phyloP scores from a whole-genome alignment of 371 early-diverging fungal species.

The Mucor mucedo region DNA sequence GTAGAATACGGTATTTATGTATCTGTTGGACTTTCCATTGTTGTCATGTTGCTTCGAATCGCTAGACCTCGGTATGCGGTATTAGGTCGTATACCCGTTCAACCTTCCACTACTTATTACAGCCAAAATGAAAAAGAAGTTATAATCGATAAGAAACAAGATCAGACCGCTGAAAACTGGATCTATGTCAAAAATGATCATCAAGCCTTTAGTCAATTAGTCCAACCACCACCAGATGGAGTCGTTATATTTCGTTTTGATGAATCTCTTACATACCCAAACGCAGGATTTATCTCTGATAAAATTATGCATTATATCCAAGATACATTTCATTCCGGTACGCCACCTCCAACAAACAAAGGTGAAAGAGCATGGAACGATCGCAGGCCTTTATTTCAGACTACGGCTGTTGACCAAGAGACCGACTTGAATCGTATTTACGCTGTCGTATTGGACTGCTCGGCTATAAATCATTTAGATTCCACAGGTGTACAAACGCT shows the following conservation, averaged over 20 bases:
- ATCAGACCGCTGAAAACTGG: slow-evolving; percentile 1
- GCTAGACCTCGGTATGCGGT: slow-evolving; percentile 64
- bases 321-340: slow-evolving; percentile 26
- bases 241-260: slow-evolving; percentile 59
- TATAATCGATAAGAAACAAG: background rate
- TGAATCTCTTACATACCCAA: slow-evolving; percentile 69
- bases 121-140: background rate
- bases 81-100: slow-evolving; percentile 32
- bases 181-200: slow-evolving; percentile 28
- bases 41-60: slow-evolving; percentile 63
- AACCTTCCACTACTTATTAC: slow-evolving; percentile 5
- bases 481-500: slow-evolving; percentile 37
- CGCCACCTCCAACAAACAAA: slow-evolving; percentile 17
- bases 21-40: slow-evolving; percentile 59
- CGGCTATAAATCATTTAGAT: slow-evolving; percentile 60
- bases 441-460: slow-evolving; percentile 65
- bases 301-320: slow-evolving; percentile 37
- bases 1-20: slow-evolving; percentile 70
- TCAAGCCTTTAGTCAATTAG: slow-evolving; percentile 24
- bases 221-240: slow-evolving; percentile 46
- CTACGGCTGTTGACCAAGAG: slow-evolving; percentile 23
- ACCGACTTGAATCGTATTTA: slow-evolving; percentile 23
- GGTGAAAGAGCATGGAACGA: slow-evolving; percentile 29
- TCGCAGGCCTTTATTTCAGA: slow-evolving; percentile 11
- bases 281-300: slow-evolving; percentile 52